Base-by-base conservation (phyloP, 306 rosid genomes). In the Urtica urens region DNA sequence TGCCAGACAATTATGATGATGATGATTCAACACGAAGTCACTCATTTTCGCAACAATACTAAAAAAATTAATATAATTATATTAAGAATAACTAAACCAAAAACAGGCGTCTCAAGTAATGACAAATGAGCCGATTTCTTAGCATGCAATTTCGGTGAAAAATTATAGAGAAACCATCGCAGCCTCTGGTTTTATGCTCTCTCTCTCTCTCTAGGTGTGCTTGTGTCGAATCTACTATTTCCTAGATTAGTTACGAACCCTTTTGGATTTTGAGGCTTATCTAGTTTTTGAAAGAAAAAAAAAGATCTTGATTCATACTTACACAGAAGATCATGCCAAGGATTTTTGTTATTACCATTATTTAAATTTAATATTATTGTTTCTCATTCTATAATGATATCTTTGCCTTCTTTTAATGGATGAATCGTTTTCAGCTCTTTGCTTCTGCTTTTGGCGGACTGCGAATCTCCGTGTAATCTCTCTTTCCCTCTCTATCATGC, bases 131-230 rank as follows among this genome's bases (percentile, higher is more conserved):
- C 74, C 90, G 70, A 59, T 5, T 59, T 64, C 58, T 10, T 34
- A 26, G 93, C 72, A 73, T 46, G 35, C 46, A 72, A 59, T 59
- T 31, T 53, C 66, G 92, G 29, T 55, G 52, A 56, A 45, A 30
- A 14, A 38, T 46, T 49, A 53, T 47, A 62, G 71, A 56, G 57
- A 74, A 70, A 55, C 55, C 64, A 78, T 72, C 79, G 51, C 60
- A 61, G 38, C 82, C 84, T 10, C 66, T 61, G 46, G 42, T 66
- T 70, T 71, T 51, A 63, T 70, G 68, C 49, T 38, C 29, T 58
- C 24, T 63, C 38, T 55, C 26, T 48, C 33, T 56, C 41, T 61
- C 54, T 55, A 25, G 62, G 10, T 53, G 42, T 38, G 35, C 61
- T 10, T 51, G 60, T 41, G 19, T 37, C 65, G 37, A 42, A 25